Percentiles rank a stretch among this genome's conserved stretches.
Conservation (phyloP, 352 stramenopile species). For the Halophytophthora polymorphica region DNA sequence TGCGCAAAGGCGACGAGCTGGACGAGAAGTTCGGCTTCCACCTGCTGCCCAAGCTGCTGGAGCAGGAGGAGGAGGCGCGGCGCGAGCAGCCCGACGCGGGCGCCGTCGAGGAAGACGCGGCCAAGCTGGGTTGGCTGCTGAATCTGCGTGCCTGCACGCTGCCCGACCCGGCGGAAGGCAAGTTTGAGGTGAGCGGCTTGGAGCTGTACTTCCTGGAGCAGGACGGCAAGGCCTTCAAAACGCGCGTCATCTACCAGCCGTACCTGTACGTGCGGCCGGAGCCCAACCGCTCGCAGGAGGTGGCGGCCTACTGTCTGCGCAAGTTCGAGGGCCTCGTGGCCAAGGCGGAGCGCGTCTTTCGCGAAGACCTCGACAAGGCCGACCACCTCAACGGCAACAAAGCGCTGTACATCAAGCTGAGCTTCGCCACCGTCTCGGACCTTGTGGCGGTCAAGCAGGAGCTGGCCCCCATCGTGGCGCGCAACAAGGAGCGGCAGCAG, state of each 20-base stretch:
- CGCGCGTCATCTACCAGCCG: constrained; percentile 92
- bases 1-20: constrained; percentile 64
- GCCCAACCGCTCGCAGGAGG: constrained; percentile 60
- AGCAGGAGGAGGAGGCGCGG: constrained; percentile 37
- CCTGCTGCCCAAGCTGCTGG: constrained; percentile 54
- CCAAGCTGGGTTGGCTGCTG: constrained; percentile 66
- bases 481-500: constrained; percentile 64
- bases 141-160: constrained; percentile 66
- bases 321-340: constrained; percentile 87
- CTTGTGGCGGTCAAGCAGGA: constrained; percentile 67
- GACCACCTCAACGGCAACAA: constrained; percentile 89
- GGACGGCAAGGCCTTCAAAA: constrained; percentile 94
- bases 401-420: constrained; percentile 87
- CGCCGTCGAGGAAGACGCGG: constrained; percentile 10
- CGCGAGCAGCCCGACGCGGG: constrained; percentile 13
- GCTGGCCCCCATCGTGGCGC: constrained; percentile 52
- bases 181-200: constrained; percentile 85
- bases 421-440: constrained; percentile 82
- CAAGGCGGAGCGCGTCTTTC: constrained; percentile 66
- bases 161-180: constrained; percentile 49
- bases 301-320: constrained; percentile 73
- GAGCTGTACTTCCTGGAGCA: constrained; percentile 96
- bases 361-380: constrained; percentile 90
- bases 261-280: constrained; percentile 95
- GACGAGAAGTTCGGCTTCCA: constrained; percentile 71